Conservation (phyloP, 805 yeast genomes). For the Yarrowia yakushimensis region DNA sequence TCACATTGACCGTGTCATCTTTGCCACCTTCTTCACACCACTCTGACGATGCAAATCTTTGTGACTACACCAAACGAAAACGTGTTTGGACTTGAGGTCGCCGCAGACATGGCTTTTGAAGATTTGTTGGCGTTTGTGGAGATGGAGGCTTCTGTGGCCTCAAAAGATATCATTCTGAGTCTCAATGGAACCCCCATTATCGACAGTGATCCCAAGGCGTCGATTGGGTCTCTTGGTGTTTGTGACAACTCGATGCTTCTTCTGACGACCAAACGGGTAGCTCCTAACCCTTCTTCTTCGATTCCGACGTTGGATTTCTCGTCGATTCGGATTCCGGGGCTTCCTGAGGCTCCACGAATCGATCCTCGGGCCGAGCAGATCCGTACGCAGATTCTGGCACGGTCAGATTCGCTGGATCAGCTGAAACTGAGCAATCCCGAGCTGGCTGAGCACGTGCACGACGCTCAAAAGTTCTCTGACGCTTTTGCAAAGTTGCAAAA, state of each 20-base stretch:
- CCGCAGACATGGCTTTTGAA: slow-evolving; percentile 3
- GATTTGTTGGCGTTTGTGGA: slow-evolving; percentile 20
- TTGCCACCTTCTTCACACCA: background rate
- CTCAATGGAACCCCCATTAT: slow-evolving; percentile 1
- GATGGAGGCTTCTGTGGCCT: slow-evolving; percentile 10
- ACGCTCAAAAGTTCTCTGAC: slow-evolving; percentile 49
- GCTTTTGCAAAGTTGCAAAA: slow-evolving; percentile 35
- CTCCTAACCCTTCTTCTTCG: background rate
- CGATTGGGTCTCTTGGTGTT: background rate
- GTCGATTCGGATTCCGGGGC: background rate
- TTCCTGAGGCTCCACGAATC: background rate
- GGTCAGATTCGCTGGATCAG: background rate
- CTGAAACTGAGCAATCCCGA: slow-evolving; percentile 43
- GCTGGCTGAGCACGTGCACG: slow-evolving; percentile 45
- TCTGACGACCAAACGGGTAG: background rate
- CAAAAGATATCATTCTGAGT: slow-evolving; percentile 4
- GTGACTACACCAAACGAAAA: background rate
- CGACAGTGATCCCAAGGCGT: slow-evolving; percentile 5
- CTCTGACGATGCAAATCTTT: slow-evolving; percentile 1
- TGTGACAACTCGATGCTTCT: background rate
- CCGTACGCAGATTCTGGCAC: slow-evolving; percentile 1
- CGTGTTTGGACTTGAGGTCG: slow-evolving; percentile 21
- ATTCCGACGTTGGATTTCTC: slow-evolving; percentile 2
- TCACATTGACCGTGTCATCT: too few relatives aligned
- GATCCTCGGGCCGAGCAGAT: slow-evolving; percentile 5